These are phyloP conservation scores for Candida railenensis DNA, from an alignment of 805 yeast genomes.

Conservation along the genomic window DNA sequence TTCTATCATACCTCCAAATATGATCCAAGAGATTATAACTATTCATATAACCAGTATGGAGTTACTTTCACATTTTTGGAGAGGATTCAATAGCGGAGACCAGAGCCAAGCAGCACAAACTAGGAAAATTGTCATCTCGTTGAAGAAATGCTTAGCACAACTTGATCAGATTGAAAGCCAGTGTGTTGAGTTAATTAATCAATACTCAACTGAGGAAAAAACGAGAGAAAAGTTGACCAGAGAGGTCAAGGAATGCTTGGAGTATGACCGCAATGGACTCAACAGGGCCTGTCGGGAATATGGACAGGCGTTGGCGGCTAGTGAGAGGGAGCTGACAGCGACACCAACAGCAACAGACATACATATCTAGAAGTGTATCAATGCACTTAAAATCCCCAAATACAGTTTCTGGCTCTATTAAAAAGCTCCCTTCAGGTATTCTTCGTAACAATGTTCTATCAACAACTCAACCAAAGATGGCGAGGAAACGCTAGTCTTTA, in stretches of 20 bases:
- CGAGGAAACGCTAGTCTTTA: conserved; percentile 1
- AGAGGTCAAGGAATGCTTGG: conserved; percentile 32
- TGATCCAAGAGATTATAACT: conserved; percentile 33
- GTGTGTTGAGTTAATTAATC: conserved; percentile 15
- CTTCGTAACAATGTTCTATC: conserved; percentile 5
- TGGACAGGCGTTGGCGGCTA: conserved; percentile 20
- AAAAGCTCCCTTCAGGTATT: conserved; percentile 11
- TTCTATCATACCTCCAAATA: conserved; percentile 22
- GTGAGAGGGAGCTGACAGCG: conserved; percentile 10
- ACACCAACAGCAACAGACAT: not conserved
- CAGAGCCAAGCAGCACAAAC: conserved; percentile 31
- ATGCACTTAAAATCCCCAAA: too few relatives aligned
- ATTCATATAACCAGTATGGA: conserved; percentile 42
- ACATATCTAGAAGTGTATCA: not conserved
- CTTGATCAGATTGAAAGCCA: conserved; percentile 27
- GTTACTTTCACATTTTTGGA: conserved; percentile 45
- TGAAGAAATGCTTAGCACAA: conserved; percentile 33
- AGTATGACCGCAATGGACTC: conserved; percentile 30
- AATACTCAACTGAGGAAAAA: conserved; percentile 20
- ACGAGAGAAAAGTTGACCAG: conserved; percentile 29
- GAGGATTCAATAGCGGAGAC: conserved; percentile 32
- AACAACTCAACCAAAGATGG: conserved; percentile 2
- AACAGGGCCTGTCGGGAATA: conserved; percentile 36
- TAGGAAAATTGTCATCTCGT: conserved; percentile 34
- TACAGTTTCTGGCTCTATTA: too few relatives aligned